Conservation (phyloP, 148 eudicot species). For the Camellia sinensis region DNA sequence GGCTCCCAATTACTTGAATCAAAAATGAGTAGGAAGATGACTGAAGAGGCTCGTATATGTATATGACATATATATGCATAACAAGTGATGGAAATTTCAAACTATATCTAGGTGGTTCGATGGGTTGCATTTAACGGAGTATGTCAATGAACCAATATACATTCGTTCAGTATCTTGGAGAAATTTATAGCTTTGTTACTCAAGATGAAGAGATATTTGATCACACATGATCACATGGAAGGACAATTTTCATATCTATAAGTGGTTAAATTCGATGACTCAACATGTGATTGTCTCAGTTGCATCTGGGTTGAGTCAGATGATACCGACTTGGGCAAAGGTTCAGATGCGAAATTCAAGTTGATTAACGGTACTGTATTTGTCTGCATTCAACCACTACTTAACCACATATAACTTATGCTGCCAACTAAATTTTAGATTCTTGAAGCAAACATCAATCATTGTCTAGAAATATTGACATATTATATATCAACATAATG, state of each 20-base stretch:
- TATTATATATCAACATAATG: not conserved
- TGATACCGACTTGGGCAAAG: constrained; percentile 12
- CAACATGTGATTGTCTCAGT: constrained; percentile 13
- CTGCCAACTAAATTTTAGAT: constrained; percentile 9
- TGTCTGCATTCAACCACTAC: constrained; percentile 12
- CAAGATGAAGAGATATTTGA: not conserved
- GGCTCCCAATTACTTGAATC: not conserved
- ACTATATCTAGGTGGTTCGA: too few relatives aligned
- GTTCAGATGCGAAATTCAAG: constrained; percentile 11
- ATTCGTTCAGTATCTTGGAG: too few relatives aligned
- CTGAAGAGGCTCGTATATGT: not conserved
- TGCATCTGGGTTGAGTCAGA: constrained; percentile 19
- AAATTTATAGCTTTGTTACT: not conserved
- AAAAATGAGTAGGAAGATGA: not conserved
- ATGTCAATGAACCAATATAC: too few relatives aligned
- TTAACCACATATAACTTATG: not conserved
- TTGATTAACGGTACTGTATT: not conserved
- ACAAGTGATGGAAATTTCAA: not conserved
- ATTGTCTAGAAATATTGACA: not conserved
- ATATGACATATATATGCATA: not conserved
- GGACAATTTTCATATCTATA: not conserved
- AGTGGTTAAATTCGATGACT: constrained; percentile 7
- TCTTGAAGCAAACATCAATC: constrained; percentile 15
- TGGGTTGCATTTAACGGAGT: too few relatives aligned
- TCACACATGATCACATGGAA: constrained; percentile 5